phyloP scores from a whole-genome alignment of 768 basidiomycete species.

The Lactarius hatsudake region DNA sequence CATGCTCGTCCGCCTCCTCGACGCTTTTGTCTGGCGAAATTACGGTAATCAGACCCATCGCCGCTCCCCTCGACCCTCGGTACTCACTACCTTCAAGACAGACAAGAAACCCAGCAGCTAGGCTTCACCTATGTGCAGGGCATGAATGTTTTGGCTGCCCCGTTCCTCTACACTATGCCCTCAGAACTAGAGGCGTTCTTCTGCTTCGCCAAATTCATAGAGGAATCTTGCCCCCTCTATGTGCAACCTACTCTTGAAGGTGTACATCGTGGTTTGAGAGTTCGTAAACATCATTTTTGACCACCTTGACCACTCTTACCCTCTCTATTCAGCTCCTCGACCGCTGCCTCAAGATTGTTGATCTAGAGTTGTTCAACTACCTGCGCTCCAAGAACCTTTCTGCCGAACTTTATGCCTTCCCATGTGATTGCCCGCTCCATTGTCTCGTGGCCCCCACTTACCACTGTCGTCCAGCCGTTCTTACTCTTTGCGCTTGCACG shows the following conservation, averaged over 20 bases:
- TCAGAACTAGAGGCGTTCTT: conserved; percentile 98
- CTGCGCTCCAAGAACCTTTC: conserved; percentile 87
- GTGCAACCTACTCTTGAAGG: conserved; percentile 95
- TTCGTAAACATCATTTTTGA: conserved; percentile 36
- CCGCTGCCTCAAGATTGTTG: conserved; percentile 86
- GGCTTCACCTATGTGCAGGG: conserved; percentile 98
- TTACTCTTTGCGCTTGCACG: conserved; percentile 95
- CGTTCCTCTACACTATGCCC: conserved; percentile 96
- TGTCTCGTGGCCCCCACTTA: conserved; percentile 10
- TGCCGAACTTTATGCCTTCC: conserved; percentile 97
- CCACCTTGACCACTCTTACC: neutral
- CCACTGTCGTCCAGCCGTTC: conserved; percentile 55
- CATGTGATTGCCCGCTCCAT: conserved; percentile 56
- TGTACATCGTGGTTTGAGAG: conserved; percentile 92
- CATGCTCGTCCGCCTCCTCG: conserved; percentile 92
- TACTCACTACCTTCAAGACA: conserved; percentile 44
- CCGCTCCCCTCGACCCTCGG: neutral
- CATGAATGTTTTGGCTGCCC: conserved; percentile 98
- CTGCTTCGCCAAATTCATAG: conserved; percentile 95
- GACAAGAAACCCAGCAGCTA: conserved; percentile 72
- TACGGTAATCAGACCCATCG: conserved; percentile 51
- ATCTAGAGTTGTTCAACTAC: conserved; percentile 78
- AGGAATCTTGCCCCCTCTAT: conserved; percentile 92
- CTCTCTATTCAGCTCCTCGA: conserved; percentile 72
- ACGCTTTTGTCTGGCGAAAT: conserved; percentile 97